Evolutionary conservation across 176 grass and related monocot genomes (phyloP).

Genomic region (Triticum aestivum): IWGSC_CS_RefSeq_v2.1 NC_057802.1:278186614-278187113

Average conservation of each 20-base stretch:
- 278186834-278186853: conserved; percentile 92
- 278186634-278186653: conserved; percentile 78
- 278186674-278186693: conserved; percentile 93
- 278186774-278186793: not conserved
- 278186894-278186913: conserved; percentile 38
- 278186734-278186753: not conserved
- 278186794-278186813: conserved; percentile 7
- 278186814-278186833: conserved; percentile 92
- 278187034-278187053: not conserved
- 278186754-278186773: not conserved
- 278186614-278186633: conserved; percentile 48
- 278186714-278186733: conserved; percentile 68
- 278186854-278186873: conserved; percentile 91
- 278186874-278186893: conserved; percentile 70
- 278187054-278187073: not conserved
- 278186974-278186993: not conserved
- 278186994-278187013: not conserved
- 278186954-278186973: not conserved
- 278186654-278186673: conserved; percentile 46
- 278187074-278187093: conserved; percentile 3
- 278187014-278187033: not conserved
- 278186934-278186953: not conserved
- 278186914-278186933: conserved; percentile 22
- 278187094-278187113: not conserved
- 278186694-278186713: conserved; percentile 98